Percentiles rank a stretch among this genome's conserved stretches.
These are phyloP conservation scores for Mycena olivaceomarginata DNA, from an alignment of 768 basidiomycete genomes.

Conservation along the genomic window DNA sequence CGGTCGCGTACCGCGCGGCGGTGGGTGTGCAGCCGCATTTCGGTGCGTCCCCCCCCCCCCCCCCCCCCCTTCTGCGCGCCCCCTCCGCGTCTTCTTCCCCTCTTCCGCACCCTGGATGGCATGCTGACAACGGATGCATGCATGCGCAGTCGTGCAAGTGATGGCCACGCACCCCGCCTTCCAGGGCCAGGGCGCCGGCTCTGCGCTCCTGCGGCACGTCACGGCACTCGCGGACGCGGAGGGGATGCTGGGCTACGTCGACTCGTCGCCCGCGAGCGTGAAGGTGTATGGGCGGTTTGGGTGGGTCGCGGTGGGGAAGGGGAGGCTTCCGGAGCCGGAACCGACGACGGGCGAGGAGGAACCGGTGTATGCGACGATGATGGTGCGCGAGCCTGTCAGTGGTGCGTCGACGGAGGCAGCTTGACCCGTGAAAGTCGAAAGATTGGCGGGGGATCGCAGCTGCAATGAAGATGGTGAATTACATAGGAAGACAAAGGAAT, in stretches of 20 bases:
- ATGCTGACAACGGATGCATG: neutral
- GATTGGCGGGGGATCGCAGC: no score
- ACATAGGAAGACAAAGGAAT: no score
- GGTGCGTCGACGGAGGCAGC: neutral
- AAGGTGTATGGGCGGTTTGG: neutral
- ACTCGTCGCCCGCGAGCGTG: neutral
- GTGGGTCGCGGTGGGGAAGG: neutral
- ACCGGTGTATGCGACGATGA: constrained; percentile 5
- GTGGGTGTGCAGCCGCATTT: neutral
- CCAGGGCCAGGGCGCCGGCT: constrained; percentile 14
- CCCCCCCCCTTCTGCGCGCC: no score
- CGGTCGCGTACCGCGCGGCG: neutral
- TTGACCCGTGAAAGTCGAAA: no score
- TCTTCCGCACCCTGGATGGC: neutral
- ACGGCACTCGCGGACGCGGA: neutral
- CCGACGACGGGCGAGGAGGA: neutral
- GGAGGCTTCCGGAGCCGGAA: neutral
- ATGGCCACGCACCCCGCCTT: constrained; percentile 9
- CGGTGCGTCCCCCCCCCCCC: no score
- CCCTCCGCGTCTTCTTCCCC: no score
- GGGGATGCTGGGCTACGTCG: constrained; percentile 3
- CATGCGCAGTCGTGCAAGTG: neutral
- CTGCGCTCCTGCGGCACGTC: neutral
- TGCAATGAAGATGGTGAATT: no score
- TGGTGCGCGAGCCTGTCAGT: constrained; percentile 5